phyloP scores from a whole-genome alignment of 768 basidiomycete genomes.

The Calocybe indica region DNA sequence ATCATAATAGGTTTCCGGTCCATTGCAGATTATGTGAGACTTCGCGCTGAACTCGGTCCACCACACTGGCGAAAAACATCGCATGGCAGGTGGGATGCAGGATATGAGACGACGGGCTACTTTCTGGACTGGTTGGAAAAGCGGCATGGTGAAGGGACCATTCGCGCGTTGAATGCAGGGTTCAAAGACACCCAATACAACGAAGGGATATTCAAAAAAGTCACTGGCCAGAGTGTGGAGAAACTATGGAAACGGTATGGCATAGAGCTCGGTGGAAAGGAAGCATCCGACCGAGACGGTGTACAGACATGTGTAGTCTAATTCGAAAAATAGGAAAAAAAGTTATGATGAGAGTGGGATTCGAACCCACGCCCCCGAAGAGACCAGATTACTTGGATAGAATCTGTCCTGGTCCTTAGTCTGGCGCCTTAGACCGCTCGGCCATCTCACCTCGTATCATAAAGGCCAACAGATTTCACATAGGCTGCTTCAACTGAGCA shows the following conservation, averaged over 20 bases:
- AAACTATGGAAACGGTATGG: constrained; percentile 59
- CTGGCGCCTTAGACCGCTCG: constrained; percentile 90
- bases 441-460: constrained; percentile 47
- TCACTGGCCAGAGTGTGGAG: constrained; percentile 46
- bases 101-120: constrained; percentile 69
- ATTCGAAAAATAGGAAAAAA: too few species aligned
- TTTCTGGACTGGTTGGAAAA: constrained; percentile 68
- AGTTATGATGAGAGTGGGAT: constrained; percentile 35
- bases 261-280: constrained; percentile 4
- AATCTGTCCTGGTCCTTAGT: constrained; percentile 33
- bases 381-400: constrained; percentile 14
- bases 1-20: not conserved
- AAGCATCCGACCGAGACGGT: too few species aligned
- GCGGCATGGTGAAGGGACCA: constrained; percentile 43
- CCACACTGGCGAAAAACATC: constrained; percentile 61
- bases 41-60: constrained; percentile 49
- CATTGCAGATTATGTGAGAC: constrained; percentile 61
- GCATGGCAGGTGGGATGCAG: constrained; percentile 62
- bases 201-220: constrained; percentile 42
- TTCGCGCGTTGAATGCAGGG: constrained; percentile 51
- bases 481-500: too few species aligned
- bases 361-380: constrained; percentile 33
- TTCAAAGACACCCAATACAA: constrained; percentile 47
- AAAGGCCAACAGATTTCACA: too few species aligned
- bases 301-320: too few species aligned